Evolutionary conservation across 1,284 basidiomycete species (phyloP).

Genomic region (Hemileccinum hortonii): DNA sequence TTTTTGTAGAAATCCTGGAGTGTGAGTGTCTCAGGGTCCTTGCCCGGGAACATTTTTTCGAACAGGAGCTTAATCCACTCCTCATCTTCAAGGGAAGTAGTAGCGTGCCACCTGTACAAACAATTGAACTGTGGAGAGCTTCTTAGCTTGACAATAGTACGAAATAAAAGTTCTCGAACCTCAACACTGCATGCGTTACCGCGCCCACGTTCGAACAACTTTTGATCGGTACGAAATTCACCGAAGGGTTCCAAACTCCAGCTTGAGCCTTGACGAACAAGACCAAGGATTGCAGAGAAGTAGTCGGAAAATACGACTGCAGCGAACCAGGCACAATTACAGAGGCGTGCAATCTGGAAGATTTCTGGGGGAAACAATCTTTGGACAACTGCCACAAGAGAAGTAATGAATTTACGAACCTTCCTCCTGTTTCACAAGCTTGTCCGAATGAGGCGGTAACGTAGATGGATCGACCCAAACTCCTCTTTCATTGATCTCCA

Average conservation of each 20-base stretch:
- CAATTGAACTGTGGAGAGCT: conserved; percentile 64
- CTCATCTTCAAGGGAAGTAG: conserved; percentile 67
- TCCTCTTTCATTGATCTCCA: conserved; percentile 76
- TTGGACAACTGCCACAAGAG: background rate
- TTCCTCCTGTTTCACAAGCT: conserved; percentile 65
- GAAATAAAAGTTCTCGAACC: conserved; percentile 37
- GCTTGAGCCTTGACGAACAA: conserved; percentile 64
- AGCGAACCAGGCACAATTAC: conserved; percentile 79
- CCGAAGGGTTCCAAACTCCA: conserved; percentile 73
- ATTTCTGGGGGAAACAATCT: conserved; percentile 45
- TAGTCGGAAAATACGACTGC: conserved; percentile 74
- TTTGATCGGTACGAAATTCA: conserved; percentile 64
- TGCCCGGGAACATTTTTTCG: conserved; percentile 51
- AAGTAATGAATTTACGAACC: conserved; percentile 13
- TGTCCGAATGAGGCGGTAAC: conserved; percentile 34
- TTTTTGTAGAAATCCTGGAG: conserved; percentile 58
- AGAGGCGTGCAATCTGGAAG: conserved; percentile 74
- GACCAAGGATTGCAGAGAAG: conserved; percentile 70
- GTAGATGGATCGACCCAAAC: conserved; percentile 53
- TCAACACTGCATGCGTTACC: conserved; percentile 78
- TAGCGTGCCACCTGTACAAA: conserved; percentile 81
- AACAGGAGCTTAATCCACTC: conserved; percentile 60
- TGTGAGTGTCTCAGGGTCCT: conserved; percentile 53
- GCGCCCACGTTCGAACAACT: conserved; percentile 68
- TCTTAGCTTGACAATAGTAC: conserved; percentile 8